phyloP scores from a whole-genome alignment of 2,329 filamentous ascomycete genomes.

The Aureobasidium melanogenum region DNA sequence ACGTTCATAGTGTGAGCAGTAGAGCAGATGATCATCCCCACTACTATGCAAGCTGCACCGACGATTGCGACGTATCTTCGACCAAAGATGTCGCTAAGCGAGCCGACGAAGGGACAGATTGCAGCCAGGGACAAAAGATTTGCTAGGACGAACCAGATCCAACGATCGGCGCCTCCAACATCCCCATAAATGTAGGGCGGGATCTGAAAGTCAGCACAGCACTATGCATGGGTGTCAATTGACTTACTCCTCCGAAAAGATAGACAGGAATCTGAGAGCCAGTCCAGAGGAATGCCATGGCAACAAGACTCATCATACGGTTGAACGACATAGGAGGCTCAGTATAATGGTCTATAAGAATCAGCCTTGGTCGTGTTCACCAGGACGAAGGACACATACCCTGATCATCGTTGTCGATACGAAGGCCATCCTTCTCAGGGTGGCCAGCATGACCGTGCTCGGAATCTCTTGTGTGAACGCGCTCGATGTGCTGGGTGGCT shows the following conservation, averaged over 20 bases:
- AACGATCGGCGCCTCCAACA: conserved; percentile 51
- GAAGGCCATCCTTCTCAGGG: conserved; percentile 39
- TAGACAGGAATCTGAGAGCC: conserved; percentile 51
- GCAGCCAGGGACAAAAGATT: conserved; percentile 46
- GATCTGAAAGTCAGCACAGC: conserved; percentile 30
- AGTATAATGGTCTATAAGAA: conserved; percentile 29
- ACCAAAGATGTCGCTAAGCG: conserved; percentile 55
- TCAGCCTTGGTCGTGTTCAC: neutral
- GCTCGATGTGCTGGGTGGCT: conserved; percentile 23
- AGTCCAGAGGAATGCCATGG: conserved; percentile 54
- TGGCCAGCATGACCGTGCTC: conserved; percentile 32
- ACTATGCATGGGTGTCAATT: conserved; percentile 5
- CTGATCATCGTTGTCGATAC: conserved; percentile 39
- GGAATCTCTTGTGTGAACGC: conserved; percentile 29
- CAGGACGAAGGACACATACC: neutral
- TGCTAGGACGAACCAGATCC: conserved; percentile 51
- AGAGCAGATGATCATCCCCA: conserved; percentile 52
- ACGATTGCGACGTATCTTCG: conserved; percentile 51
- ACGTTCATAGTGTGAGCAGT: conserved; percentile 51
- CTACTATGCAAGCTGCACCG: conserved; percentile 45
- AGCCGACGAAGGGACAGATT: conserved; percentile 56
- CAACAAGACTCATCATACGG: conserved; percentile 46
- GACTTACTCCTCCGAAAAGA: conserved; percentile 27
- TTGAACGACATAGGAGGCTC: conserved; percentile 36
- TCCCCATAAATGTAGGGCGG: conserved; percentile 48